phyloP scores from a whole-genome alignment of 108 stramenopile genomes.

The Skeletonema marinoi region DNA sequence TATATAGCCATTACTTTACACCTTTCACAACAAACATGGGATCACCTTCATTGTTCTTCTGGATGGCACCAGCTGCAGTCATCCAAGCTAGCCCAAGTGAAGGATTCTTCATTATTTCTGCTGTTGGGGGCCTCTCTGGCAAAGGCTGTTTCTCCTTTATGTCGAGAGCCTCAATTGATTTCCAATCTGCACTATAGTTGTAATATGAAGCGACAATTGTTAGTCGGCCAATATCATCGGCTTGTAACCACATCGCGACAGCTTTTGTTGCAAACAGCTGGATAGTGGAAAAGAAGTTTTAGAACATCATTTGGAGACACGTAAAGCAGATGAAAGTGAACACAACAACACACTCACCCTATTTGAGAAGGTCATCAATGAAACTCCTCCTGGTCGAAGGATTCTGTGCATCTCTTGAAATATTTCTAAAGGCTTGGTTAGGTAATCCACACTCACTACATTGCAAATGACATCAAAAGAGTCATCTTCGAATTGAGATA shows the following conservation, averaged over 20 bases:
- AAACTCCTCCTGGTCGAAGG: constrained; percentile 66
- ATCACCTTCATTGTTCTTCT: constrained; percentile 60
- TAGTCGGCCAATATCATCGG: constrained; percentile 71
- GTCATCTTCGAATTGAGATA: constrained; percentile 63
- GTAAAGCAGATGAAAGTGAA: background rate
- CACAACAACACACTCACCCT: constrained; percentile 21
- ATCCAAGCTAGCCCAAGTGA: constrained; percentile 63
- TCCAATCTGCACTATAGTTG: constrained; percentile 66
- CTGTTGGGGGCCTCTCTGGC: constrained; percentile 52
- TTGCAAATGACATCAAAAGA: constrained; percentile 73
- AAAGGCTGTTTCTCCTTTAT: constrained; percentile 44
- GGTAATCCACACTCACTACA: constrained; percentile 78
- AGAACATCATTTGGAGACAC: background rate
- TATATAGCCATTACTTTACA: constrained; percentile 32
- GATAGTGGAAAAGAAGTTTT: background rate
- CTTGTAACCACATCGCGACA: constrained; percentile 79
- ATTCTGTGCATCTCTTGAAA: constrained; percentile 77
- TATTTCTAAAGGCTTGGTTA: constrained; percentile 71
- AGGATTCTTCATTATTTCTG: constrained; percentile 62
- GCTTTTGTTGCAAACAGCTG: constrained; percentile 63
- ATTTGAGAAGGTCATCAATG: constrained; percentile 71
- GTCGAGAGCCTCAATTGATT: constrained; percentile 67
- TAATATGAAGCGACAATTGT: constrained; percentile 76
- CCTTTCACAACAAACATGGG: constrained; percentile 82
- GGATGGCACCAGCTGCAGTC: constrained; percentile 61